These are phyloP conservation scores for Diaporthe sp. DNA, from an alignment of 2,329 filamentous ascomycete species.

Conservation along the genomic window DNA sequence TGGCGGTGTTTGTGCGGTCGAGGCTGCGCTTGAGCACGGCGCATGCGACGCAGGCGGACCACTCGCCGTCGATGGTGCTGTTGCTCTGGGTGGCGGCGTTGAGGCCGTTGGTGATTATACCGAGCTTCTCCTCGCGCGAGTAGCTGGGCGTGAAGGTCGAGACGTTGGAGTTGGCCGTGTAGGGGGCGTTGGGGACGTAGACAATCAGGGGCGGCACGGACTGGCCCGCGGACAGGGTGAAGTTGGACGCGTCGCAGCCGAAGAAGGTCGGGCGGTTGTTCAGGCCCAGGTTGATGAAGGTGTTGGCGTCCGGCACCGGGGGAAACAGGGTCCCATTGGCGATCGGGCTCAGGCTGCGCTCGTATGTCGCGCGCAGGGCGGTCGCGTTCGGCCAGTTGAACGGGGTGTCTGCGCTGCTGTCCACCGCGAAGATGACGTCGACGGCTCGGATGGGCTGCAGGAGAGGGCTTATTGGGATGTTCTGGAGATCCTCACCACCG, in stretches of 20 bases:
- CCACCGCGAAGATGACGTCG: slow-evolving; percentile 75
- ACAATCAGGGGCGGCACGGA: slow-evolving; percentile 50
- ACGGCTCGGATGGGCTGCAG: slow-evolving; percentile 65
- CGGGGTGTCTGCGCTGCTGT: slow-evolving; percentile 73
- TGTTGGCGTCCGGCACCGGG: slow-evolving; percentile 65
- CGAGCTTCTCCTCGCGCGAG: slow-evolving; percentile 76
- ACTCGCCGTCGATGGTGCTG: slow-evolving; percentile 78
- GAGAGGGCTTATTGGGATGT: slow-evolving; percentile 66
- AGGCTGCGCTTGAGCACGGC: slow-evolving; percentile 85
- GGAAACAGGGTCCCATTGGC: slow-evolving; percentile 71
- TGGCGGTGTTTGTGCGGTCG: slow-evolving; percentile 74
- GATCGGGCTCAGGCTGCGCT: slow-evolving; percentile 61
- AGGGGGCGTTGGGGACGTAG: slow-evolving; percentile 90
- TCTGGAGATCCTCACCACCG: slow-evolving; percentile 64
- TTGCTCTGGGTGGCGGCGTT: slow-evolving; percentile 88
- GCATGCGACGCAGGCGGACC: slow-evolving; percentile 89
- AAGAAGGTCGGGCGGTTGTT: slow-evolving; percentile 74
- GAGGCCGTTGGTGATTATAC: slow-evolving; percentile 89
- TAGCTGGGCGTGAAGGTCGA: slow-evolving; percentile 81
- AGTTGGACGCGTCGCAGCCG: slow-evolving; percentile 64
- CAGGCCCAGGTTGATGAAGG: slow-evolving; percentile 70
- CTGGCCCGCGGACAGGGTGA: slow-evolving; percentile 44
- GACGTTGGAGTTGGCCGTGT: slow-evolving; percentile 81
- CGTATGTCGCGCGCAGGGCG: slow-evolving; percentile 69
- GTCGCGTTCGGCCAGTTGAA: slow-evolving; percentile 72